Percentiles rank a stretch among this genome's conserved stretches.
Evolutionary conservation across 2,329 filamentous ascomycete species (phyloP).

Genomic region (Colletotrichum liriopes): DNA sequence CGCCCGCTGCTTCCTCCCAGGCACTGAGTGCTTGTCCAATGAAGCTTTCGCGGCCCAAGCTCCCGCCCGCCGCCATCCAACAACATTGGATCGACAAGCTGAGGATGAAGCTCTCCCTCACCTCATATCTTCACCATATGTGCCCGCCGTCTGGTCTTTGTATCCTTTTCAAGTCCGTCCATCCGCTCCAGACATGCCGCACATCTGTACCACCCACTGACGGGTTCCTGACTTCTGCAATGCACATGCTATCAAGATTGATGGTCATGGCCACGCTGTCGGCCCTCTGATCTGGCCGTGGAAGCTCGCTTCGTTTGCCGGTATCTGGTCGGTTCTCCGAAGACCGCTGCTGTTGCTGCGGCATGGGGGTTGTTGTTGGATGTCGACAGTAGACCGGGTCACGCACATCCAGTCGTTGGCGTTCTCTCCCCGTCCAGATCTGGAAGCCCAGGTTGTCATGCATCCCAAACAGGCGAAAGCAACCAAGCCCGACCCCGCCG

Average conservation of each 20-base stretch:
- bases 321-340: neutral
- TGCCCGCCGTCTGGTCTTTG: neutral
- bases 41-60: constrained; percentile 32
- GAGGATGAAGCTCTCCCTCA: neutral
- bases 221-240: constrained; percentile 36
- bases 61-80: constrained; percentile 7
- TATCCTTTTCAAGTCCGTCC: neutral
- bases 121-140: neutral
- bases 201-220: constrained; percentile 13
- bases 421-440: constrained; percentile 18
- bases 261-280: neutral
- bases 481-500: constrained; percentile 24
- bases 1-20: neutral
- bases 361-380: neutral
- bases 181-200: neutral
- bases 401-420: neutral
- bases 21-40: constrained; percentile 8
- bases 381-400: neutral
- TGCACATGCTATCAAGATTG: neutral
- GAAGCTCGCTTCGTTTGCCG: neutral
- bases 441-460: constrained; percentile 19
- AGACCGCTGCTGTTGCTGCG: neutral
- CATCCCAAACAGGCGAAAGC: constrained; percentile 30
- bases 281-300: neutral
- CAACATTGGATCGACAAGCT: neutral